Percentiles rank a stretch among this genome's conserved stretches.
Evolutionary conservation across 2,329 filamentous ascomycete genomes (phyloP).

Genomic region (Pezicula rhizophila): DNA sequence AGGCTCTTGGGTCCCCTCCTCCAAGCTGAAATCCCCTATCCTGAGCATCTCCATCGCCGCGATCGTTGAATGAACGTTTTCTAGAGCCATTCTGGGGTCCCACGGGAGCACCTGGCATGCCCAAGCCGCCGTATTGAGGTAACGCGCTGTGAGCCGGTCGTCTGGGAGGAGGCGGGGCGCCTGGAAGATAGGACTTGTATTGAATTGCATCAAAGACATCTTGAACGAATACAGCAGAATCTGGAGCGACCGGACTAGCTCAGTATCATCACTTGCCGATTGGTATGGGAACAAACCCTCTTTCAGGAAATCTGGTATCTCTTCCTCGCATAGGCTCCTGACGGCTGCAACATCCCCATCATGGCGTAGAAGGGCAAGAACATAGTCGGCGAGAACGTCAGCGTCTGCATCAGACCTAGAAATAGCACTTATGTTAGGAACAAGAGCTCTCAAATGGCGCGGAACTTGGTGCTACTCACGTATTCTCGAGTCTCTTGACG

Average conservation of each 20-base stretch:
- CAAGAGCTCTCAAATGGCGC: neutral
- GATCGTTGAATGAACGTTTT: slow-evolving; percentile 53
- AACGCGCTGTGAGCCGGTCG: slow-evolving; percentile 21
- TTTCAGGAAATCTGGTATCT: slow-evolving; percentile 70
- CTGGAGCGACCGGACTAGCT: slow-evolving; percentile 27
- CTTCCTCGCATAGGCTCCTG: slow-evolving; percentile 60
- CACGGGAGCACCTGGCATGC: slow-evolving; percentile 12
- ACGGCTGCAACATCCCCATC: slow-evolving; percentile 62
- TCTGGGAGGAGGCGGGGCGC: slow-evolving; percentile 36
- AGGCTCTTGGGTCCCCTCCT: slow-evolving; percentile 32
- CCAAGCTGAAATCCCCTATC: slow-evolving; percentile 29
- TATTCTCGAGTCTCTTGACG: slow-evolving; percentile 69
- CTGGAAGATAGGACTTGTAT: slow-evolving; percentile 55
- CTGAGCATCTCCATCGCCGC: slow-evolving; percentile 35
- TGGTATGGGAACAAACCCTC: slow-evolving; percentile 43
- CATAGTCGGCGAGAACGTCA: slow-evolving; percentile 78
- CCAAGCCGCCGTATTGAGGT: slow-evolving; percentile 16
- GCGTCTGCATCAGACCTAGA: slow-evolving; percentile 70
- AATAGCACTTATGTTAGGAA: slow-evolving; percentile 4
- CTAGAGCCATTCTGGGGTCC: slow-evolving; percentile 25
- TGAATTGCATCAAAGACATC: slow-evolving; percentile 64
- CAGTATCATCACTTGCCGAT: neutral
- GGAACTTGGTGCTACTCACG: slow-evolving; percentile 41
- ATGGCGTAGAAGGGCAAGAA: slow-evolving; percentile 69
- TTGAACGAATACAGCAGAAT: slow-evolving; percentile 58